Evolutionary conservation across 2,329 filamentous ascomycete species (phyloP).

Genomic region (Malbranchea zuffiana): DNA sequence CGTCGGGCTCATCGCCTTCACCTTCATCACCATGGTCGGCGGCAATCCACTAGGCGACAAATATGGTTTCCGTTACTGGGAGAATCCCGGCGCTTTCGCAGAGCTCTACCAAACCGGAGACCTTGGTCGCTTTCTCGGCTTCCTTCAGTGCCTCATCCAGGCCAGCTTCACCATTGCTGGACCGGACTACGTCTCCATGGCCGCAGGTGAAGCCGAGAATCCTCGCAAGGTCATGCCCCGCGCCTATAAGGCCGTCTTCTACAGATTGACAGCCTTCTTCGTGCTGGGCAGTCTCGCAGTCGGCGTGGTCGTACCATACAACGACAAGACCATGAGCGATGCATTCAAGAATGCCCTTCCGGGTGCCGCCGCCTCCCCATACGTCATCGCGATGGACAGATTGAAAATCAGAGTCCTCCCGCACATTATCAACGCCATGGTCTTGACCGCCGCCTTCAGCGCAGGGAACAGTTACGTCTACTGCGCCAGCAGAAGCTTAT

Average conservation of each 20-base stretch:
- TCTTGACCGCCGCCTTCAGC: slow-evolving; percentile 57
- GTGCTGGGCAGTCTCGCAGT: slow-evolving; percentile 62
- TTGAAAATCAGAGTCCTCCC: slow-evolving; percentile 53
- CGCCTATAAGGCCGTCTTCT: slow-evolving; percentile 70
- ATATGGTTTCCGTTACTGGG: slow-evolving; percentile 63
- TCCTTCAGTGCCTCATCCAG: slow-evolving; percentile 62
- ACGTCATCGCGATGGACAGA: slow-evolving; percentile 57
- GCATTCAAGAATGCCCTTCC: slow-evolving; percentile 50
- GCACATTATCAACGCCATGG: slow-evolving; percentile 61
- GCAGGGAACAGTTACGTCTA: slow-evolving; percentile 60
- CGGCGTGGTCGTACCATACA: slow-evolving; percentile 60
- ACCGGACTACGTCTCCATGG: slow-evolving; percentile 54
- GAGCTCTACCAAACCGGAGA: slow-evolving; percentile 52
- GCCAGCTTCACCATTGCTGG: slow-evolving; percentile 59
- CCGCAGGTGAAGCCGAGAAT: slow-evolving; percentile 60
- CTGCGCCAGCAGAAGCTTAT: slow-evolving; percentile 57
- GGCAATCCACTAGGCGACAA: slow-evolving; percentile 63
- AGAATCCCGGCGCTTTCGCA: slow-evolving; percentile 57
- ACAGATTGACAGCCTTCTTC: slow-evolving; percentile 65
- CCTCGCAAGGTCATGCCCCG: slow-evolving; percentile 58
- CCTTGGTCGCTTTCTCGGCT: slow-evolving; percentile 64
- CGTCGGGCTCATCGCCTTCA: slow-evolving; percentile 60
- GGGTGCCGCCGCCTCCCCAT: slow-evolving; percentile 61
- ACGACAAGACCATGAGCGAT: slow-evolving; percentile 50
- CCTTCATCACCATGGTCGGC: slow-evolving; percentile 72